These are phyloP conservation scores for Acer yangbiense DNA, from an alignment of 345 rosid genomes.

Conservation along the genomic window DNA sequence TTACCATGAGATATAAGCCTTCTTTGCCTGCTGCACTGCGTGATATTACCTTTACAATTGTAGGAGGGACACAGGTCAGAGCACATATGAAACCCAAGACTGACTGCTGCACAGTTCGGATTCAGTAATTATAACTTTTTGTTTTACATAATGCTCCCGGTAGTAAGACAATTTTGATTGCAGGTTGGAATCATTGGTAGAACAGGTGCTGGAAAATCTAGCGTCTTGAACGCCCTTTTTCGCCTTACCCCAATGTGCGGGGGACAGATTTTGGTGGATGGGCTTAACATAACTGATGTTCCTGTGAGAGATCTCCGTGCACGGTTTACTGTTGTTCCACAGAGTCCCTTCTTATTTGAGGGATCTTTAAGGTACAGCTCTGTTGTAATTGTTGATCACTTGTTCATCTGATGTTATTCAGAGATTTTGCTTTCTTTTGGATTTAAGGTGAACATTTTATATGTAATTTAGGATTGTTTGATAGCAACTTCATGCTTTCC, in stretches of 20 bases:
- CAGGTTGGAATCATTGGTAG: slow-evolving; percentile 94
- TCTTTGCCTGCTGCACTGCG: slow-evolving; percentile 71
- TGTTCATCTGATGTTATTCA: not conserved
- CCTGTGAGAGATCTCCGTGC: slow-evolving; percentile 82
- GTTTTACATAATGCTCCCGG: not conserved
- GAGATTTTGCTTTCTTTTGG: not conserved
- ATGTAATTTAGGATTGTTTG: not conserved
- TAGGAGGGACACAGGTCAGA: slow-evolving; percentile 70
- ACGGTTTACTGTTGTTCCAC: slow-evolving; percentile 82
- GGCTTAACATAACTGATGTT: slow-evolving; percentile 56
- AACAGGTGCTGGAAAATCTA: slow-evolving; percentile 97
- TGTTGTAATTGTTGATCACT: not conserved
- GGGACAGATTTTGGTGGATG: slow-evolving; percentile 77
- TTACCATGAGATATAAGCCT: slow-evolving; percentile 76
- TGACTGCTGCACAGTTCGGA: not conserved
- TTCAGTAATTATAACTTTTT: slow-evolving; percentile 10
- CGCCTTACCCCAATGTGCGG: slow-evolving; percentile 64
- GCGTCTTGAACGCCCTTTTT: slow-evolving; percentile 84
- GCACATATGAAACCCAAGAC: not conserved
- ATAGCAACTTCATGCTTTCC: not conserved
- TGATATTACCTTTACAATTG: slow-evolving; percentile 57
- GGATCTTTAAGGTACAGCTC: slow-evolving; percentile 70
- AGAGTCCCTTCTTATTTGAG: slow-evolving; percentile 84
- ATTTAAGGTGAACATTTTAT: not conserved
- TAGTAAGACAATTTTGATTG: not conserved